Percentiles rank a stretch among this genome's conserved stretches.
These are phyloP conservation scores for Cnidoscolus chayamansa DNA, from an alignment of 441 rosid genomes.

Conservation along the genomic window DNA sequence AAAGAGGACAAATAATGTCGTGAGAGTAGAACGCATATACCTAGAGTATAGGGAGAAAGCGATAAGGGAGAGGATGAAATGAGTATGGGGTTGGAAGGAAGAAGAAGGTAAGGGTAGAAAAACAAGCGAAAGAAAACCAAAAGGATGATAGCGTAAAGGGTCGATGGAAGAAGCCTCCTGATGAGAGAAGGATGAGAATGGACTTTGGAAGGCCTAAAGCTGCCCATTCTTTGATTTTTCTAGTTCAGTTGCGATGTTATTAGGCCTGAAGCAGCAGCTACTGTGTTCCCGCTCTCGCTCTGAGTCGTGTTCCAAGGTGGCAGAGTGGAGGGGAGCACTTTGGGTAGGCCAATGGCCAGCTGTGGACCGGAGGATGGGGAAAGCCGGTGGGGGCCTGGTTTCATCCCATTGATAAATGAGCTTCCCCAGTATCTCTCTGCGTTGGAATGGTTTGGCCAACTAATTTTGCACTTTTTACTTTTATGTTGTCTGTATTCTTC, in stretches of 20 bases:
- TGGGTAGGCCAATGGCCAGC: too few species aligned
- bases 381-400: neutral
- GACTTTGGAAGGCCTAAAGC: conserved; percentile 32
- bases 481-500: too few species aligned
- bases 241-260: neutral
- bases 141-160: conserved; percentile 46
- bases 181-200: conserved; percentile 26
- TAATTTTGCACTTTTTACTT: neutral
- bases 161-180: conserved; percentile 48
- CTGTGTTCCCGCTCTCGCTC: too few species aligned
- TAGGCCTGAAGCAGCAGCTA: too few species aligned
- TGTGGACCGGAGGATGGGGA: conserved; percentile 1
- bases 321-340: neutral
- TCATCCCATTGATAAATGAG: too few species aligned
- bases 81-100: conserved; percentile 30
- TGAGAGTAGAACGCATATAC: conserved; percentile 22
- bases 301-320: neutral
- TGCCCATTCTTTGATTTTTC: conserved; percentile 29
- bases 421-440: too few species aligned
- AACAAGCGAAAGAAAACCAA: conserved; percentile 57
- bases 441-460: conserved; percentile 24
- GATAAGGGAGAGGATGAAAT: conserved; percentile 30
- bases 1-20: neutral
- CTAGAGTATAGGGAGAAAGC: conserved; percentile 26
- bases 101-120: conserved; percentile 43